A percentile compares a stretch with the other conserved stretches of the same genome.
Evolutionary conservation across 139 green algal species (phyloP).

Genomic region (Coccomyxa sp.): DNA sequence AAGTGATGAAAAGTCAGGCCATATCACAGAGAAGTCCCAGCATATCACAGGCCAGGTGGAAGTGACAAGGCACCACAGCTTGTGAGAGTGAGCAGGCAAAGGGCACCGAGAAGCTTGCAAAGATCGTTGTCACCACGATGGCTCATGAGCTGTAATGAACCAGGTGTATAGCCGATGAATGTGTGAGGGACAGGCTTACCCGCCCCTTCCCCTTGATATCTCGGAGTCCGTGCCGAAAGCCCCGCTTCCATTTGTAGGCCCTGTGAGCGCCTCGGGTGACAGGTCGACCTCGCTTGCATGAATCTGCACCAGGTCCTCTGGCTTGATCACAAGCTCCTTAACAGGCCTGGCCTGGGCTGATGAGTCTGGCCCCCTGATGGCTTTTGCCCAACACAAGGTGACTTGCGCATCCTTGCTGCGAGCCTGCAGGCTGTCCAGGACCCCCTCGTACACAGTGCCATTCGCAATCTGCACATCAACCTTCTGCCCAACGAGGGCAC

Average conservation of each 20-base stretch:
- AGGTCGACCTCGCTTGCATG: constrained; percentile 61
- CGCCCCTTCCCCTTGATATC: constrained; percentile 57
- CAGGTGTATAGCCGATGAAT: no score
- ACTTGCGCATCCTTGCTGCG: not conserved
- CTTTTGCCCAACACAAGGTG: not conserved
- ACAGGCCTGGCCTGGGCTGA: not conserved
- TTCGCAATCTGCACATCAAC: constrained; percentile 50
- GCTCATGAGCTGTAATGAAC: no score
- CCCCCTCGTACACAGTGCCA: not conserved
- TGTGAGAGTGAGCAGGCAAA: not conserved
- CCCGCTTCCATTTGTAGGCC: constrained; percentile 10
- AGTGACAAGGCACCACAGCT: not conserved
- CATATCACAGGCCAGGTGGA: not conserved
- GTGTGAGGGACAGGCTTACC: constrained; percentile 20
- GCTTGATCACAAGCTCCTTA: constrained; percentile 28
- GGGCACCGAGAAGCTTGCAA: not conserved
- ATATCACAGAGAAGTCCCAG: not conserved
- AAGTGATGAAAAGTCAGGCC: not conserved
- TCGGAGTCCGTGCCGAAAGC: constrained; percentile 70
- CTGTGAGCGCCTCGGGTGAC: constrained; percentile 40
- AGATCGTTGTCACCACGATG: not conserved
- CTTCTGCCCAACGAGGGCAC: constrained; percentile 63
- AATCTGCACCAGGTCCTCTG: constrained; percentile 43
- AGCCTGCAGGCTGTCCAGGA: not conserved
- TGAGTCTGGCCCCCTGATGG: constrained; percentile 8